Evolutionary conservation across 1,284 basidiomycete genomes (phyloP), one percentile per base, ranked within the genome.

Genomic region (Takashimella koratensis): DNA sequence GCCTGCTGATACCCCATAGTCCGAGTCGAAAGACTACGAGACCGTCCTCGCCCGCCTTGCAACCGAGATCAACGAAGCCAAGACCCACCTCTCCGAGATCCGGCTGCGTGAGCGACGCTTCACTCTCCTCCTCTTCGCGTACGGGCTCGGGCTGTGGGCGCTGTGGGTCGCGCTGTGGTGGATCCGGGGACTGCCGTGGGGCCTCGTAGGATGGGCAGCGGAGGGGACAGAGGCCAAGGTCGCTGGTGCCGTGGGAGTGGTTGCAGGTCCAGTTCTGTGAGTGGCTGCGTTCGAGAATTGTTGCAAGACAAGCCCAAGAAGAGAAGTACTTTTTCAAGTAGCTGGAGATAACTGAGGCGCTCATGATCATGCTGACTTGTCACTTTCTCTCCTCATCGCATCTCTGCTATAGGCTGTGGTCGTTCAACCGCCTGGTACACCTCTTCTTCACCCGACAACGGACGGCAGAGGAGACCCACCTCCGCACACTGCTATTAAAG

Each of bases 361-460:
- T n/a, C n/a, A n/a, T n/a, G n/a, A n/a, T n/a, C n/a, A n/a, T n/a
- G n/a, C n/a, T n/a, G n/a, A n/a, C n/a, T n/a, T n/a, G 8, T 36
- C 30, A 36, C 16, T 36, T 36, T 8, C 30, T 24, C n/a, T 39
- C 22, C 25, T 16, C 23, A 16, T 47, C 6, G 23, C 40, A 43
- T 36, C 19, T 6, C 40, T 44, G 13, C 36, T 11, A 8, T 66
- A 95, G 93, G 30, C 86, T 96, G 49, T 78, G 93, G 53, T 87
- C 87, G 64, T 83, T 88, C 3, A 83, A 93, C 44, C 80, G 90
- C 21, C 84, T 95, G 47, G 84, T 95, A 44, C 86, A 90, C 63
- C 81, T 88, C 63, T 93, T 88, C 87, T 98, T 94, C 67, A 82
- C 81, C 10, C 82, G 88, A 49, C 90, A 88, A 67, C 87, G 88